Evolutionary conservation across 352 stramenopile genomes (phyloP).

Genomic region (Pythium brachiatum): DNA sequence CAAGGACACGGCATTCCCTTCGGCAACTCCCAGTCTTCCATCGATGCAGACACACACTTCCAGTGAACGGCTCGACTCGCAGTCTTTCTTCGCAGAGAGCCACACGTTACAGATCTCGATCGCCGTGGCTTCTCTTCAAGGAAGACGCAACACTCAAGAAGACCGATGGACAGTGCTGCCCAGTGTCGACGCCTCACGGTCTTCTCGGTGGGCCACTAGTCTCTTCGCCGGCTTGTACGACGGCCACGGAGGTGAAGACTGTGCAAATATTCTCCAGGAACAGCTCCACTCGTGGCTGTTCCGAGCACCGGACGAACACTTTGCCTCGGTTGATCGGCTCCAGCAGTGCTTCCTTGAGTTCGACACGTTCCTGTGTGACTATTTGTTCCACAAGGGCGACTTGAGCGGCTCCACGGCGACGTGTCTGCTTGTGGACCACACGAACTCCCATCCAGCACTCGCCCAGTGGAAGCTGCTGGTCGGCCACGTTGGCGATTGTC

Average conservation of each 20-base stretch:
- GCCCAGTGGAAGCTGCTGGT: slow-evolving; percentile 29
- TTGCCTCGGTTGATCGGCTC: slow-evolving; percentile 27
- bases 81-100: slow-evolving; percentile 45
- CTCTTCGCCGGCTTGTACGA: slow-evolving; percentile 82
- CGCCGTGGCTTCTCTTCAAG: slow-evolving; percentile 56
- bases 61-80: slow-evolving; percentile 17
- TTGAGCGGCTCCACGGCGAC: slow-evolving; percentile 80
- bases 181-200: slow-evolving; percentile 22
- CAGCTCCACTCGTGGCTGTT: slow-evolving; percentile 75
- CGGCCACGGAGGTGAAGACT: slow-evolving; percentile 76
- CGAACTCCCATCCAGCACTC: background rate
- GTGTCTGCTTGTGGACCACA: slow-evolving; percentile 32
- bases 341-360: slow-evolving; percentile 56
- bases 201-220: slow-evolving; percentile 19
- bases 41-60: background rate
- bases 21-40: background rate
- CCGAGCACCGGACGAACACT: slow-evolving; percentile 27
- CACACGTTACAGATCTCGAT: slow-evolving; percentile 33
- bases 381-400: slow-evolving; percentile 67
- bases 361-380: slow-evolving; percentile 69
- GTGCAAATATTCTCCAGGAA: slow-evolving; percentile 67
- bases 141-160: slow-evolving; percentile 69
- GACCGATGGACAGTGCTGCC: slow-evolving; percentile 66
- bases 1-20: background rate
- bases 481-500: slow-evolving; percentile 75